Conservation (phyloP, 2,329 filamentous ascomycete species). For the Colletotrichum caudatum region DNA sequence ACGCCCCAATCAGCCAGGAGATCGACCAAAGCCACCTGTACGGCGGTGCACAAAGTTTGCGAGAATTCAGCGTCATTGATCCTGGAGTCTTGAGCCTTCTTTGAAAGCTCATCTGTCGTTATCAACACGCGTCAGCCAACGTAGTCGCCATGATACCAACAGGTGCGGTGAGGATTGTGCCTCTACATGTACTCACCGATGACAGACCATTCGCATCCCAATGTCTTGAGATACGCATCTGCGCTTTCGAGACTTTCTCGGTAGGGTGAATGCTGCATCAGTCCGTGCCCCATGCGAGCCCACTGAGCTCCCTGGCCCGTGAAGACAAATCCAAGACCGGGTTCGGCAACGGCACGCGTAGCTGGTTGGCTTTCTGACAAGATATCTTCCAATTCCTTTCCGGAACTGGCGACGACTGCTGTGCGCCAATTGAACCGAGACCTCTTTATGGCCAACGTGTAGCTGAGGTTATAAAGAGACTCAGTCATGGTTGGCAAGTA, state of each 20-base stretch:
- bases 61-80: slow-evolving; percentile 35
- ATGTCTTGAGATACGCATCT: slow-evolving; percentile 47
- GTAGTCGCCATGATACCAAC: background rate
- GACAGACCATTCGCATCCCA: slow-evolving; percentile 51
- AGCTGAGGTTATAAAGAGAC: slow-evolving; percentile 27
- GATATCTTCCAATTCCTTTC: background rate
- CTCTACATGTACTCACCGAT: slow-evolving; percentile 43
- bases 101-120: slow-evolving; percentile 45
- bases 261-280: slow-evolving; percentile 53
- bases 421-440: slow-evolving; percentile 15
- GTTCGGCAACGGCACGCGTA: slow-evolving; percentile 3
- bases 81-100: slow-evolving; percentile 41
- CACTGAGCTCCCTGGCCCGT: slow-evolving; percentile 48
- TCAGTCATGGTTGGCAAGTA: slow-evolving; percentile 22
- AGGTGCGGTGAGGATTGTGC: background rate
- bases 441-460: slow-evolving; percentile 22
- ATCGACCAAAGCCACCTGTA: slow-evolving; percentile 57
- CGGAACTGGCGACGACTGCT: slow-evolving; percentile 11
- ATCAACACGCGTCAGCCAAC: slow-evolving; percentile 45
- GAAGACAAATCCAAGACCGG: slow-evolving; percentile 48
- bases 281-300: slow-evolving; percentile 40
- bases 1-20: slow-evolving; percentile 49
- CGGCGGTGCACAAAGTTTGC: slow-evolving; percentile 57
- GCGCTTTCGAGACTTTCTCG: slow-evolving; percentile 53
- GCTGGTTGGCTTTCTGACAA: background rate